Conservation (phyloP, 208 protist species). For the Leishmania aethiopica region DNA sequence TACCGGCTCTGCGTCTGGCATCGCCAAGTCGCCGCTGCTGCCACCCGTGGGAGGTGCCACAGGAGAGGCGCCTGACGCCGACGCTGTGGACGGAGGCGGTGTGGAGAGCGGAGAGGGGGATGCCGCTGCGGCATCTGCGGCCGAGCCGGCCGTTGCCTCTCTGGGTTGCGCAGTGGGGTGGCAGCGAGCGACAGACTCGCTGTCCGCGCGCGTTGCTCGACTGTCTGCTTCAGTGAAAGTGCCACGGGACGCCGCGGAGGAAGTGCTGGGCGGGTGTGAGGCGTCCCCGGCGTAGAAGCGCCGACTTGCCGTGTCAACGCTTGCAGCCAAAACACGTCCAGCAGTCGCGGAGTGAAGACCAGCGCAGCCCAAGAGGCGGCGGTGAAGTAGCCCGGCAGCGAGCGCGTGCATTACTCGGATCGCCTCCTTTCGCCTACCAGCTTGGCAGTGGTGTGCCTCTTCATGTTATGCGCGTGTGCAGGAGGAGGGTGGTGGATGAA, state of each 20-base stretch:
- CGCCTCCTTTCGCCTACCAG: background rate
- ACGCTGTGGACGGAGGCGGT: background rate
- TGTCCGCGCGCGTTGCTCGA: background rate
- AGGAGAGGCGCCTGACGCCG: background rate
- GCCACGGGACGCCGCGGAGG: background rate
- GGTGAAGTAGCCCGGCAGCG: background rate
- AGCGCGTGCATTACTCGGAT: background rate
- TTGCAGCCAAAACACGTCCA: background rate
- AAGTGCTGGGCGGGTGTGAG: background rate
- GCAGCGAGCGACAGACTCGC: no score
- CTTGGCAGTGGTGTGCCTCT: background rate
- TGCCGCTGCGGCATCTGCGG: background rate
- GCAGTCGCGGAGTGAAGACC: background rate
- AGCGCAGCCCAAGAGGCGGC: background rate
- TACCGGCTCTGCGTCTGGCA: conserved; percentile 50
- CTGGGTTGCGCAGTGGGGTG: background rate
- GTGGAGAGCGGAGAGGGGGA: background rate
- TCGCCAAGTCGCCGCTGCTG: conserved; percentile 13
- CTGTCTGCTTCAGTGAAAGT: background rate
- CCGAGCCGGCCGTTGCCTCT: background rate
- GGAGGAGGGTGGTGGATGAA: background rate
- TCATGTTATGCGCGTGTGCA: background rate
- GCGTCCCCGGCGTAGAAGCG: background rate
- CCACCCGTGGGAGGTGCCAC: background rate
- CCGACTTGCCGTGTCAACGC: background rate